Evolutionary conservation across 108 stramenopile species (phyloP), one percentile per base, ranked within the genome.

Genomic region (Conticribra guillardii): DNA sequence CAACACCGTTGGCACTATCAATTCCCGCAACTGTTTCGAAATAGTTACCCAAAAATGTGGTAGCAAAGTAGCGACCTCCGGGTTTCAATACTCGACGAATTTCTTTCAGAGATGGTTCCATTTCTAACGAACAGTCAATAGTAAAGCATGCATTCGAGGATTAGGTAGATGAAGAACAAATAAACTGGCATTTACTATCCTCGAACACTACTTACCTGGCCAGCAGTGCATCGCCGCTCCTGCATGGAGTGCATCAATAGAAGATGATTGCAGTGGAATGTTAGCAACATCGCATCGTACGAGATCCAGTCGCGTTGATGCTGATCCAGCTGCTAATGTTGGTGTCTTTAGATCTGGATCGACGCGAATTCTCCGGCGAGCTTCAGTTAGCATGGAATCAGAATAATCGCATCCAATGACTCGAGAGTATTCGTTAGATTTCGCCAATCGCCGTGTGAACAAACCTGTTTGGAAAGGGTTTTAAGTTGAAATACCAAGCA

Each of bases 211-310:
- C n/a, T n/a, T n/a, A n/a, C n/a, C n/a, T 8, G 93, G 95, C 98
- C 98, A 97, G 74, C 98, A 98, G 69, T 98, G 98, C 91, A 98
- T 95, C 21, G 98, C 98, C 0, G 98, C 98, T 3, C 96, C 98
- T 3, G 96, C 98, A 72, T 98, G 96, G 11, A 97, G 69, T 2
- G 83, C 89, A 59, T 92, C 89, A 1, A 98, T 69, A 3, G 87
- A 84, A 22, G 54, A 69, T 14, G 76, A 76, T 67, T 83, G 54
- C 67, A 97, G 82, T 7, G 98, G 98, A 24, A 97, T 94, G 32
- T 83, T 72, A 19, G 88, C 95, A 0, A 94, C 96, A 81, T 97
- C 96, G 22, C 88, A 84, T 46, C 97, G 85, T 2, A 97, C 83
- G 48, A 97, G 79, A 60, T 97, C 96, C 41, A 96, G 69, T 18